Evolutionary conservation across 1,284 basidiomycete genomes (phyloP), one percentile per base, ranked within the genome.

Genomic region (Papiliotrema fonsecae): DNA sequence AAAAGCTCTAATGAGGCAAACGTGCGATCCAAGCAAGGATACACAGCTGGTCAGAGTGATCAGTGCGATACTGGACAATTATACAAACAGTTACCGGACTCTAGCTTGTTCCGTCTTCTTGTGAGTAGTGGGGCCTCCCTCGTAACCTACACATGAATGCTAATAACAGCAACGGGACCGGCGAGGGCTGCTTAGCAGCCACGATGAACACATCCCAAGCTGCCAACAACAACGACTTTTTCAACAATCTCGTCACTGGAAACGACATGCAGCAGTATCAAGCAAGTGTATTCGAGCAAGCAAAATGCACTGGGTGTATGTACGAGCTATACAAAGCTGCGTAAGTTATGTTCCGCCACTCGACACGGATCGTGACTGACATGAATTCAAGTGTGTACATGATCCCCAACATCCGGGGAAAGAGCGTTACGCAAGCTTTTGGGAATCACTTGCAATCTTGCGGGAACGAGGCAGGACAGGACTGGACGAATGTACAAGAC

Each of bases 281-380:
- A 6, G 51, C 59, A 27, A 55, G 42, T 5, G 61, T 66, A 1
- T 68, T 64, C 43, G 49, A 44, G 7, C 30, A 46, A 7, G 59
- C 64, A 10, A 28, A 54, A 49, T 68, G 65, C 45, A 58, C 57
- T 2, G 65, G 65, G 22, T 68, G 65, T 36, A 64, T 66, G 60
- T 61, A 66, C 42, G 64, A 68, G 50, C 47, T 68, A 49, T 66
- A 60, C 51, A 68, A 68, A 47, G 55, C 65, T 19, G 57, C 65
- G 65, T 67, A 28, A 54, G 64, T 66, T 6, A 9, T 44, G 19
- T n/a, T 1, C 27, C 18, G 7, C 39, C 9, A 42, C 28, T 35
- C 25, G 14, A 13, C 16, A 27, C 37, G 18, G 37, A 41, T 24
- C 3, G 34, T 28, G 26, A 39, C 31, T 47, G 31, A 47, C 41